Conservation (phyloP, 345 rosid species). For the Gossypioides kirkii region DNA sequence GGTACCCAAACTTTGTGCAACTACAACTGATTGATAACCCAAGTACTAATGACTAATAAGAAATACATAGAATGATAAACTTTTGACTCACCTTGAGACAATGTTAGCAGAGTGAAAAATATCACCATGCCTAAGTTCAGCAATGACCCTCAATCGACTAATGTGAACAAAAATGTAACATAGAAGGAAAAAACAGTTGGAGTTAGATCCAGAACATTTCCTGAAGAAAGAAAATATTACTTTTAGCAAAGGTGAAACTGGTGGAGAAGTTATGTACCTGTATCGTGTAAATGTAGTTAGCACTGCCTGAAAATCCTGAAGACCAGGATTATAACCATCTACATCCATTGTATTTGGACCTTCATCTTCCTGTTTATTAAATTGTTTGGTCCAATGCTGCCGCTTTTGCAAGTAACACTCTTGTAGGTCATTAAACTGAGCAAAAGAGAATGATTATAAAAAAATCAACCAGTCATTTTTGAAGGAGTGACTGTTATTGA, state of each 20-base stretch:
- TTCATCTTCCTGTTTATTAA: slow-evolving; percentile 29
- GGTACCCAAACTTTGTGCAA: not conserved
- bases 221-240: not conserved
- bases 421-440: slow-evolving; percentile 51
- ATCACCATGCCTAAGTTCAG: slow-evolving; percentile 56
- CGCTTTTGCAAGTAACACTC: slow-evolving; percentile 54
- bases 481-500: not conserved
- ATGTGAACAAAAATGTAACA: slow-evolving; percentile 13
- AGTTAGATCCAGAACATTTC: not conserved
- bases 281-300: slow-evolving; percentile 41
- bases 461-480: not conserved
- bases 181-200: not conserved
- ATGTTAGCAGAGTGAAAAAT: slow-evolving; percentile 46
- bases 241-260: not conserved
- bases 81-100: slow-evolving; percentile 45
- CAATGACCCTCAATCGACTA: slow-evolving; percentile 52
- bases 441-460: slow-evolving; percentile 11
- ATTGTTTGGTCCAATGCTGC: slow-evolving; percentile 24
- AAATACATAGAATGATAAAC: not conserved
- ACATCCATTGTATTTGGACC: slow-evolving; percentile 23
- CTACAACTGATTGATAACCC: not conserved
- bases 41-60: not conserved
- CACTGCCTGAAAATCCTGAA: slow-evolving; percentile 47
- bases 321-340: slow-evolving; percentile 47
- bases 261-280: slow-evolving; percentile 32